Conservation (phyloP, 1,284 basidiomycete genomes). For the Heterobasidion annosum region DNA sequence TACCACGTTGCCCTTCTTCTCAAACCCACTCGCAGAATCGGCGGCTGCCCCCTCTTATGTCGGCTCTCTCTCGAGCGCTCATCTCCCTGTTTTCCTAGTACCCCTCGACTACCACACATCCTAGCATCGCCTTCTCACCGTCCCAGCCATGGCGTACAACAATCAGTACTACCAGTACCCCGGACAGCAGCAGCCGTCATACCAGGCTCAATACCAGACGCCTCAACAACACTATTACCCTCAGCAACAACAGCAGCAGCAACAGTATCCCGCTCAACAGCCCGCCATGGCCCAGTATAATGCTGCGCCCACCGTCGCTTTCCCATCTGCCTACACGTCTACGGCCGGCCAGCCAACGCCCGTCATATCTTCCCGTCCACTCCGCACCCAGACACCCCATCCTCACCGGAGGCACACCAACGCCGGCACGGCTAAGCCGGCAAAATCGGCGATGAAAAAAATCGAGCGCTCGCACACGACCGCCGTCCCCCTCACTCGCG, state of each 20-base stretch:
- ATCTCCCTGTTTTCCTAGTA: neutral
- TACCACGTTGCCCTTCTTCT: slow-evolving; percentile 11
- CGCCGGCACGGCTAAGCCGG: slow-evolving; percentile 14
- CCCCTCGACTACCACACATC: neutral
- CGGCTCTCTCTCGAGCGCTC: neutral
- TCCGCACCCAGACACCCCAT: slow-evolving; percentile 13
- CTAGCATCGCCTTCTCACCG: neutral
- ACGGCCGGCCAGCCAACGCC: slow-evolving; percentile 7
- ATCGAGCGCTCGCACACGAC: slow-evolving; percentile 13
- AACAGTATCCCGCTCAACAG: slow-evolving; percentile 3
- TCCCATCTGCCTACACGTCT: slow-evolving; percentile 6
- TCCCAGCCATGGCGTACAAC: neutral
- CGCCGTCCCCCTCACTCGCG: slow-evolving; percentile 2
- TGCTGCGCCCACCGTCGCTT: slow-evolving; percentile 5
- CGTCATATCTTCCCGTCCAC: slow-evolving; percentile 11
- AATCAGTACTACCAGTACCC: slow-evolving; percentile 4
- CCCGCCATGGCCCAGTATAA: slow-evolving; percentile 1
- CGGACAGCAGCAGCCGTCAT: slow-evolving; percentile 3
- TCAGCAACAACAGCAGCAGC: slow-evolving; percentile 7
- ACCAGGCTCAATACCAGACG: slow-evolving; percentile 2
- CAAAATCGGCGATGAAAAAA: slow-evolving; percentile 57
- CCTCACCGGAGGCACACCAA: slow-evolving; percentile 9
- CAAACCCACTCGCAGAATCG: neutral
- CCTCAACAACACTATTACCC: slow-evolving; percentile 8
- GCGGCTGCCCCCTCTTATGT: neutral